These are phyloP conservation scores for Boletus tomentosulus DNA, from an alignment of 768 basidiomycete genomes.

Conservation along the genomic window DNA sequence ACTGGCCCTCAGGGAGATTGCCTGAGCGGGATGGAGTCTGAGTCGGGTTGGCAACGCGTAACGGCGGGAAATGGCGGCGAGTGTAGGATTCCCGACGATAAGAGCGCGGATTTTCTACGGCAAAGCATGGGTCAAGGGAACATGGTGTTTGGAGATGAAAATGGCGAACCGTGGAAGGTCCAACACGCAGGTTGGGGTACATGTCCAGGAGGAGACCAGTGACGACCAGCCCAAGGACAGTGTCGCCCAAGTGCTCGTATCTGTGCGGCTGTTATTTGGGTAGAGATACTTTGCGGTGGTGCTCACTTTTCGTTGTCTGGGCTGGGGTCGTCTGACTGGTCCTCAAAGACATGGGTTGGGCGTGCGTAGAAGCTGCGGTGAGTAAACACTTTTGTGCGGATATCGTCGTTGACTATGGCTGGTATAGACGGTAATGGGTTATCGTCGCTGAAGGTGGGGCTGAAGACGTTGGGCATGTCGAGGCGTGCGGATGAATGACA, in stretches of 20 bases:
- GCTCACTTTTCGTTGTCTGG: constrained; percentile 80
- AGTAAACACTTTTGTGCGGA: constrained; percentile 62
- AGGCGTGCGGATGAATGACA: not conserved
- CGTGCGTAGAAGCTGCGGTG: constrained; percentile 69
- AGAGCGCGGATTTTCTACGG: constrained; percentile 72
- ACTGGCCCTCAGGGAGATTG: constrained; percentile 66
- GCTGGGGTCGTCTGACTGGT: constrained; percentile 63
- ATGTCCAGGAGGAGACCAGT: constrained; percentile 59
- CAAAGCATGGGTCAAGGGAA: not conserved
- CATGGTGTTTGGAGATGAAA: not conserved
- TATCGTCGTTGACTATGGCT: constrained; percentile 41
- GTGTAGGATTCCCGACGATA: constrained; percentile 68
- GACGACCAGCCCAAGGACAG: constrained; percentile 64
- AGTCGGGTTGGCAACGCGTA: constrained; percentile 63
- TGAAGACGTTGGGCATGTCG: constrained; percentile 11
- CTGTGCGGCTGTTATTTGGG: constrained; percentile 31
- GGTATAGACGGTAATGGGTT: constrained; percentile 55
- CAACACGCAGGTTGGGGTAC: constrained; percentile 69
- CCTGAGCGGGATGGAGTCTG: constrained; percentile 67
- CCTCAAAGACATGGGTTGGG: constrained; percentile 74
- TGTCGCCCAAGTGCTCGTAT: constrained; percentile 74
- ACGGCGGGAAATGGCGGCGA: constrained; percentile 64
- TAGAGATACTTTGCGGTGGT: not conserved
- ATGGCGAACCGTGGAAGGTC: constrained; percentile 58
- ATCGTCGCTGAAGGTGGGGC: constrained; percentile 30